Conservation (phyloP, 495 filamentous ascomycete genomes). For the Pseudotulostoma volvatum region DNA sequence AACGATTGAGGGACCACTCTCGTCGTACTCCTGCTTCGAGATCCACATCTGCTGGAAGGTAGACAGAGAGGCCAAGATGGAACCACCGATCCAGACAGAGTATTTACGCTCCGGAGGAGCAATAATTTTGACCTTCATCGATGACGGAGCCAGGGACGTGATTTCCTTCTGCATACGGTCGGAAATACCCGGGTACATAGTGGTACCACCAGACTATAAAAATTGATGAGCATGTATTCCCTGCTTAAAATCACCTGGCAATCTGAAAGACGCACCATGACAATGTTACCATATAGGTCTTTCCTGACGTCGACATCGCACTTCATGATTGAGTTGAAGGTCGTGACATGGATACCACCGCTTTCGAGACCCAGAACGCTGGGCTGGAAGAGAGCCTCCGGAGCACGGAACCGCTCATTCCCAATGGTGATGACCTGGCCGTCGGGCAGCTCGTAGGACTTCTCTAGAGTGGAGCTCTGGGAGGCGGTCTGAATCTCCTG, state of each 20-base stretch:
- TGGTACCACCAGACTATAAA: slow-evolving; percentile 86
- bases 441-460: slow-evolving; percentile 99
- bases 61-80: slow-evolving; percentile 95
- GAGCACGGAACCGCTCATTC: slow-evolving; percentile 98
- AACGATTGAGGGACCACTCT: slow-evolving; percentile 97
- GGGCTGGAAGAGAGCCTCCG: slow-evolving; percentile 98
- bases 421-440: slow-evolving; percentile 99
- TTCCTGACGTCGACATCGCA: slow-evolving; percentile 99
- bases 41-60: slow-evolving; percentile 99
- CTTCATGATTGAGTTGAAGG: slow-evolving; percentile 99
- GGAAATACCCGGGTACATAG: slow-evolving; percentile 99
- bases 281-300: slow-evolving; percentile 99
- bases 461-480: slow-evolving; percentile 95
- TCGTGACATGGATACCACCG: slow-evolving; percentile 98
- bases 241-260: no score
- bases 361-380: slow-evolving; percentile 94
- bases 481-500: slow-evolving; percentile 99
- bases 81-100: slow-evolving; percentile 99
- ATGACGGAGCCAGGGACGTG: slow-evolving; percentile 94
- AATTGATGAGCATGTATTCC: no score
- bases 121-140: slow-evolving; percentile 73
- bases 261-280: slow-evolving; percentile 72
- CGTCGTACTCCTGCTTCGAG: slow-evolving; percentile 99
- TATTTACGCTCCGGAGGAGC: slow-evolving; percentile 64
- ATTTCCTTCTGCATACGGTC: slow-evolving; percentile 99